Evolutionary conservation across 2,329 filamentous ascomycete genomes (phyloP), one percentile per base, ranked within the genome.

Genomic region (Dothiorella sarmentorum): DNA sequence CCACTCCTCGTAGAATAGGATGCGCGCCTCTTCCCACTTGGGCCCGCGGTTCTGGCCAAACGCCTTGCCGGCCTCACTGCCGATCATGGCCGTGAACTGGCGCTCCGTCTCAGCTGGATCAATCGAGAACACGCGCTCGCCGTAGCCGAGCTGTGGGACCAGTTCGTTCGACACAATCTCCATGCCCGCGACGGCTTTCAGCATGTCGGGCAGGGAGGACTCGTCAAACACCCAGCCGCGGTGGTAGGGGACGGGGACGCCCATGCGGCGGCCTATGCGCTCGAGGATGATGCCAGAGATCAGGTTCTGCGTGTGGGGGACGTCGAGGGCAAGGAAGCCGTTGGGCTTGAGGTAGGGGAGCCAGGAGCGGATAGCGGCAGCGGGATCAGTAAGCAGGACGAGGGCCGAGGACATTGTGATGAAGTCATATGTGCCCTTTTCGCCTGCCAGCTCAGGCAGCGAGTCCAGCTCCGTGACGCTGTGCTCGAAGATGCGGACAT

Each of bases 341-440:
- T 73, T 73, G 27, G 73, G 72, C 63, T 74, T 76, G 44, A 78
- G 60, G 53, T 69, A 77, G 9, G 56, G 61, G 13, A 64, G 58
- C 75, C 75, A 78, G 26, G 70, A 65, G 61, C 68, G 66, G 10
- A 77, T 63, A 3, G 73, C 73, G 20, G 61, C 65, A 31, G 64
- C 65, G 3, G 75, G 73, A 40, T 76, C 67, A 3, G 69, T 66
- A 7, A 78, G 71, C 10, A 78, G 64, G 15, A 76, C 74, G 10
- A 77, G 61, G 24, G 74, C 74, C 31, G 72, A 75, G 17, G 73
- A 70, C 27, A 74, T 66, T 2, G 71, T 74, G 45, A 77, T 75
- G 4, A 71, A 62, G 56, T 72, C 69, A 44, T 72, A 73, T 0
- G 56, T 62, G 18, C 63, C 67, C 38, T 65, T 66, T 35, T 71